phyloP scores from a whole-genome alignment of 257 asterid genomes.

The Jasminum sambac region DNA sequence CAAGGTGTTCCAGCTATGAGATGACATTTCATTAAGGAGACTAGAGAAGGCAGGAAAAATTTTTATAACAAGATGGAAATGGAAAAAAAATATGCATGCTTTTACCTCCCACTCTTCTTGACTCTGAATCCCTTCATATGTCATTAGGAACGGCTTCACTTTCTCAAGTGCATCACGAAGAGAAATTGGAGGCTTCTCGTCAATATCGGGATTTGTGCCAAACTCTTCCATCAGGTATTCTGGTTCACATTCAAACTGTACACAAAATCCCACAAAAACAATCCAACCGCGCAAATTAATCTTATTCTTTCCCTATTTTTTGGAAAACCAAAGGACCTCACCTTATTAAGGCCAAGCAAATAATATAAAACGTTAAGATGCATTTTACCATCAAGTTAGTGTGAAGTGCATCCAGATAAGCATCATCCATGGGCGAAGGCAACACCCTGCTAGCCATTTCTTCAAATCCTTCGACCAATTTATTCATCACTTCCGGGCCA shows the following conservation, averaged over 20 bases:
- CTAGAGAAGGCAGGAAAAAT: neutral
- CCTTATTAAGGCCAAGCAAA: constrained; percentile 9
- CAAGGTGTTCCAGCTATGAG: neutral
- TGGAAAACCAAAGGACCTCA: neutral
- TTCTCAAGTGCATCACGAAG: constrained; percentile 85
- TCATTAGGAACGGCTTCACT: constrained; percentile 87
- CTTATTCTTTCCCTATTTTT: no score
- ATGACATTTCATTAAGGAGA: neutral
- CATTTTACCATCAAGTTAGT: constrained; percentile 64
- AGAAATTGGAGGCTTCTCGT: constrained; percentile 78
- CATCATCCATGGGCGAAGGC: constrained; percentile 67
- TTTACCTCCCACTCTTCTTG: constrained; percentile 98
- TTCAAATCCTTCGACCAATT: constrained; percentile 64
- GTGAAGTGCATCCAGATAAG: constrained; percentile 60
- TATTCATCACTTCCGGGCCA: constrained; percentile 65
- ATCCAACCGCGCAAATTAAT: neutral
- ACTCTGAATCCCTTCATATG: constrained; percentile 68
- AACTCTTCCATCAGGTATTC: constrained; percentile 85
- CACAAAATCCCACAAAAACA: constrained; percentile 7
- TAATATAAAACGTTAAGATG: constrained; percentile 9
- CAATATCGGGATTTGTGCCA: constrained; percentile 82
- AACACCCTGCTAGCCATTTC: constrained; percentile 58
- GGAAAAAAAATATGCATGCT: neutral
- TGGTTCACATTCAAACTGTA: constrained; percentile 87
- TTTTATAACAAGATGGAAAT: neutral